Percentiles rank a stretch among this genome's conserved stretches.
These are phyloP conservation scores for Hordeum marinum DNA, from an alignment of 176 grass and related monocot species.

Conservation along the genomic window DNA sequence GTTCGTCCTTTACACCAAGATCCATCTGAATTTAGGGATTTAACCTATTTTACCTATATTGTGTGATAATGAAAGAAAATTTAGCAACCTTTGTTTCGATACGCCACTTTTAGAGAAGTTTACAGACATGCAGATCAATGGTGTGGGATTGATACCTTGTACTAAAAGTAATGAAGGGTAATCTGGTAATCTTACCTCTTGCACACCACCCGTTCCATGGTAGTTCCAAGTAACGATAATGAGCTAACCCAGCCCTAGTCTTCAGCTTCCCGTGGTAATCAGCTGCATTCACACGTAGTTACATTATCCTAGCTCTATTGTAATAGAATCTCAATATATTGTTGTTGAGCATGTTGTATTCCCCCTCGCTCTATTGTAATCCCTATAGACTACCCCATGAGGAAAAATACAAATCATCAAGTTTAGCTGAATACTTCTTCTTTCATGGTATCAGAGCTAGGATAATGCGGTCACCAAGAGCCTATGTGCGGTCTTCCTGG, in stretches of 20 bases:
- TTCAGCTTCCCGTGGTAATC: not conserved
- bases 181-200: not conserved
- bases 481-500: no score
- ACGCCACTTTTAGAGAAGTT: not conserved
- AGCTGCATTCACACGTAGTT: not conserved
- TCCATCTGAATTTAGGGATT: not conserved
- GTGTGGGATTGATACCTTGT: not conserved
- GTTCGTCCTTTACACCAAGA: not conserved
- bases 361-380: no score
- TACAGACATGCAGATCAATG: not conserved
- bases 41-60: not conserved
- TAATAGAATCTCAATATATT: no score
- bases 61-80: not conserved
- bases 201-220: not conserved
- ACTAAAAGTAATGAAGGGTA: not conserved
- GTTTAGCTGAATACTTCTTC: no score
- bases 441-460: no score
- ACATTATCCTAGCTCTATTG: not conserved
- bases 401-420: no score
- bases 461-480: no score
- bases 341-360: no score
- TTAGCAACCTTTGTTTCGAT: not conserved
- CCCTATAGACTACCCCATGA: no score
- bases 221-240: not conserved
- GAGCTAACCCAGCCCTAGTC: not conserved